Evolutionary conservation across 805 yeast species (phyloP).

Genomic region (Metschnikowia kunwiensis): DNA sequence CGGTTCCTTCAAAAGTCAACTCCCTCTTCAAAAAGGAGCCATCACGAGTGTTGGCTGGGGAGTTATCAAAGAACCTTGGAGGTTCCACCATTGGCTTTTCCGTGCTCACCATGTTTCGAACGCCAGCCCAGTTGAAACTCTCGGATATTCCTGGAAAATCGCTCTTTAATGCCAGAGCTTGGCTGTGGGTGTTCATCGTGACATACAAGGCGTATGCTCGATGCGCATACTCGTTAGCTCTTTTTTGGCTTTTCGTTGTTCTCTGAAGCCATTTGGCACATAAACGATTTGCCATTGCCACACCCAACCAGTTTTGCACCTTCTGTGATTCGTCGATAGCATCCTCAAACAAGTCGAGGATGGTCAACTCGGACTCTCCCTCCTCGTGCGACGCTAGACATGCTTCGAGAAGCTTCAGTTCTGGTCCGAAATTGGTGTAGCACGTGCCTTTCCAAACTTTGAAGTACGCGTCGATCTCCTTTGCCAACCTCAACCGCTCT

Average conservation of each 20-base stretch:
- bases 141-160: constrained; percentile 28
- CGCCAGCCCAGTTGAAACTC: constrained; percentile 33
- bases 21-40: not conserved
- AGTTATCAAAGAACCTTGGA: constrained; percentile 9
- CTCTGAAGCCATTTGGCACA: constrained; percentile 41
- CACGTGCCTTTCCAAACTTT: constrained; percentile 34
- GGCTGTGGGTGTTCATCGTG: constrained; percentile 24
- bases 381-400: constrained; percentile 18
- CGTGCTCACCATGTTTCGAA: constrained; percentile 13
- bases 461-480: constrained; percentile 23
- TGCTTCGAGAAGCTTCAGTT: constrained; percentile 35
- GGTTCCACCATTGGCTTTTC: constrained; percentile 5
- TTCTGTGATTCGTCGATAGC: constrained; percentile 40
- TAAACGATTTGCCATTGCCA: constrained; percentile 38
- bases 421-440: constrained; percentile 39
- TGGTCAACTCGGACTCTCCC: constrained; percentile 28
- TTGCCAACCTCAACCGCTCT: constrained; percentile 21
- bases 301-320: constrained; percentile 33
- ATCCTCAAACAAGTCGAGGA: constrained; percentile 44
- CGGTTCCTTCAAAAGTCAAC: not conserved
- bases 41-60: constrained; percentile 1
- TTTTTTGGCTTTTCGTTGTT: constrained; percentile 22
- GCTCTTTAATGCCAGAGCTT: constrained; percentile 23
- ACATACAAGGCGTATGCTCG: constrained; percentile 36
- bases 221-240: constrained; percentile 36